These are phyloP conservation scores for Ajuga reptans DNA, from an alignment of 305 asterid genomes.

Conservation along the genomic window DNA sequence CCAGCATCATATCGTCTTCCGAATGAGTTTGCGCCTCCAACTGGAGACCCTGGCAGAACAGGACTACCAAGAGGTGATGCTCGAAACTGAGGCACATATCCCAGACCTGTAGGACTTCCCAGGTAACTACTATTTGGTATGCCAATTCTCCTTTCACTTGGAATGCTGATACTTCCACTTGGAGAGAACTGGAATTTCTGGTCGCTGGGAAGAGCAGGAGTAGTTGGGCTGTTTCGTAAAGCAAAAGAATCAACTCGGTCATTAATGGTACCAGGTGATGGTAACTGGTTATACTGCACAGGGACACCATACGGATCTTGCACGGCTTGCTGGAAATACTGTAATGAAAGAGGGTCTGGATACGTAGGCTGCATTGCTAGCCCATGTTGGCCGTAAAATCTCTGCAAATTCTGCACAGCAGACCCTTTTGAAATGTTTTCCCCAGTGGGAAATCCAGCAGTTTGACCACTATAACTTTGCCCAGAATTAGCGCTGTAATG, in stretches of 20 bases:
- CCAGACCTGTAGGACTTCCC: conserved; percentile 44
- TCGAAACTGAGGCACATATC: conserved; percentile 54
- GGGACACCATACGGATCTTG: conserved; percentile 52
- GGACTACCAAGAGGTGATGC: conserved; percentile 70
- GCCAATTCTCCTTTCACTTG: conserved; percentile 45
- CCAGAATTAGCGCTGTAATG: conserved; percentile 46
- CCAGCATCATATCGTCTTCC: conserved; percentile 53
- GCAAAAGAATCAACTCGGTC: conserved; percentile 40
- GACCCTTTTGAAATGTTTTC: conserved; percentile 40
- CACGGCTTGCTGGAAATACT: conserved; percentile 53
- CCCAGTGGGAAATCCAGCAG: conserved; percentile 36
- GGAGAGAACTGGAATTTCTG: conserved; percentile 46
- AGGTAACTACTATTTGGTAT: conserved; percentile 40
- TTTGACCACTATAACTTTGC: conserved; percentile 51
- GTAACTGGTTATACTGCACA: conserved; percentile 40
- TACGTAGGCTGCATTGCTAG: conserved; percentile 48
- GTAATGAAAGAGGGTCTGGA: conserved; percentile 60
- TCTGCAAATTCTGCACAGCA: conserved; percentile 43
- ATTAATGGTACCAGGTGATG: conserved; percentile 37
- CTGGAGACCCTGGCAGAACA: conserved; percentile 56
- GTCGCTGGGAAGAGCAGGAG: conserved; percentile 39
- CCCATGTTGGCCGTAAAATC: conserved; percentile 61
- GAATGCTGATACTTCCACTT: conserved; percentile 33
- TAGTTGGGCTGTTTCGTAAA: conserved; percentile 34
- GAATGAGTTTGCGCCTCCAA: conserved; percentile 36